phyloP scores from a whole-genome alignment of 371 early-diverging fungal species.

The Zopfochytrium polystomum region DNA sequence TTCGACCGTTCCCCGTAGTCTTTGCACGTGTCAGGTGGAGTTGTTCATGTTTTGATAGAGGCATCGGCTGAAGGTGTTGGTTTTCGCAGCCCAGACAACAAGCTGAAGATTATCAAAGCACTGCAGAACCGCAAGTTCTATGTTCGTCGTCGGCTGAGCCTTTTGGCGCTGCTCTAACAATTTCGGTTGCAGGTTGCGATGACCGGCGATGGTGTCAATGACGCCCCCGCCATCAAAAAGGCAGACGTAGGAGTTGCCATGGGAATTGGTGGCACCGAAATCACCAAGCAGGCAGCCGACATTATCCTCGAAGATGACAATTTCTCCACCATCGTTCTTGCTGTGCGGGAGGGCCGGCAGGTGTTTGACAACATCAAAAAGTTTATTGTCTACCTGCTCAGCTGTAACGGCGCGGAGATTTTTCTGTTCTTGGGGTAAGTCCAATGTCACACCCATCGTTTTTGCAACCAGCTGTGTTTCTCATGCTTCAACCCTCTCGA shows the following conservation, averaged over 20 bases:
- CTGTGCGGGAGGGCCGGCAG: conserved; percentile 79
- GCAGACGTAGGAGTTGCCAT: conserved; percentile 91
- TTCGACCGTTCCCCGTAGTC: conserved; percentile 80
- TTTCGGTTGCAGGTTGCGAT: conserved; percentile 46
- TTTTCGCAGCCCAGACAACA: conserved; percentile 77
- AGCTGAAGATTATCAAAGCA: conserved; percentile 86
- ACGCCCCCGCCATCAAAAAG: conserved; percentile 88
- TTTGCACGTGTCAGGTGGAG: conserved; percentile 80
- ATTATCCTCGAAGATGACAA: conserved; percentile 86
- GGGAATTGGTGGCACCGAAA: conserved; percentile 88
- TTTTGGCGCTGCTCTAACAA: not conserved
- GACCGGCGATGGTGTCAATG: conserved; percentile 95
- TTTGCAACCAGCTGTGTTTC: conserved; percentile 68
- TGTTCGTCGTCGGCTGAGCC: conserved; percentile 46
- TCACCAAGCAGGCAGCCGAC: conserved; percentile 88
- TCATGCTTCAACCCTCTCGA: conserved; percentile 25
- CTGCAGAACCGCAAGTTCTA: conserved; percentile 78
- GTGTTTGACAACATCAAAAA: conserved; percentile 90
- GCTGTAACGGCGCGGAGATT: conserved; percentile 74
- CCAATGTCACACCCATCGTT: conserved; percentile 75
- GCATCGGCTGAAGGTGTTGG: not conserved
- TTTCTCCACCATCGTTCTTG: conserved; percentile 80
- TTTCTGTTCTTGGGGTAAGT: conserved; percentile 44
- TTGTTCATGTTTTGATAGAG: not conserved
- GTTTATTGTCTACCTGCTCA: conserved; percentile 84